Evolutionary conservation across 306 rosid species (phyloP), one percentile per base, ranked within the genome.

Genomic region (Astragalus membranaceus): DNA sequence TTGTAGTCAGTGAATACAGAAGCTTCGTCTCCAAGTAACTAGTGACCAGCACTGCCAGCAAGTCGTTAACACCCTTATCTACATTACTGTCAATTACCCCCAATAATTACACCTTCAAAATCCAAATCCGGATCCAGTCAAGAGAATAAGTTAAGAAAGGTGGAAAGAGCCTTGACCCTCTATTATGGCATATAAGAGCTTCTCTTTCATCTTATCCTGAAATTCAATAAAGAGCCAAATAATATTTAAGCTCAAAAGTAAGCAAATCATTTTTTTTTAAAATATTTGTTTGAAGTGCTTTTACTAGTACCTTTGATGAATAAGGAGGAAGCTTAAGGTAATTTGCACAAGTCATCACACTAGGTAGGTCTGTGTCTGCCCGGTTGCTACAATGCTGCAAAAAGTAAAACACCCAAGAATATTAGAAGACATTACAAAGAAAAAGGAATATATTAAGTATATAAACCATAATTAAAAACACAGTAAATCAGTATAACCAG

Each of bases 121-220:
- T 78, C 51, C 79, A 63, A 67, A 36, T 67, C 52, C 59, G 47
- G 14, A 36, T 67, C 52, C 59, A 51, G 14, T 36, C 69, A 26
- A 70, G 61, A 67, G 44, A 55, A 35, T 50, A 61, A 65, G 50
- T 80, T 84, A 94, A 8, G 99, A 95, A 67, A 95, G 95, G 86
- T 95, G 99, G 85, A 95, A 95, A 12, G 99, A 91, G 60, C 99
- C 97, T 73, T 91, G 97, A 63, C 99, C 97, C 84, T 95, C 99
- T 4, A 85, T 86, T 61, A 95, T 89, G 78, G 99, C 99, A 72
- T 91, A 95, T 49, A 91, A 30, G 47, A 95, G 84, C 80, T 89
- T 91, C 87, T 95, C 99, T 77, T 78, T 91, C 99, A 91, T 91
- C 80, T 59, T 87, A 77, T 86, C 97, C 99, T 95, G 93, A 20